These are phyloP conservation scores for Margaritispora aquatica DNA, from an alignment of 495 filamentous ascomycete species.

Conservation along the genomic window DNA sequence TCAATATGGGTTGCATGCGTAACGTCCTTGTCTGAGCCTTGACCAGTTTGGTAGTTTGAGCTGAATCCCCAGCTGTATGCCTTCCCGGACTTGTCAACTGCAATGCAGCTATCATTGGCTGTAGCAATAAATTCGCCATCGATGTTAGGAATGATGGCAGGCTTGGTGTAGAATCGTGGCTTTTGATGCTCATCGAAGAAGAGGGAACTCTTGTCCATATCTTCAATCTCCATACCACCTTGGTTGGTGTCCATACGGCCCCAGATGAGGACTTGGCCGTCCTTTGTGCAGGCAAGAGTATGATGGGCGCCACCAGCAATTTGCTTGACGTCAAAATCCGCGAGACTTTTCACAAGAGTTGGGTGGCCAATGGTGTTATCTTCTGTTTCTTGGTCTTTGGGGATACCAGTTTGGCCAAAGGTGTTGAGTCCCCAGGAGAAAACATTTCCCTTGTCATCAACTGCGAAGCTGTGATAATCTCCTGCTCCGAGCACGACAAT, in stretches of 20 bases:
- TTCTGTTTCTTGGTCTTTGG: constrained; percentile 51
- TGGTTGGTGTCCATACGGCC: constrained; percentile 62
- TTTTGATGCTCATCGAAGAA: constrained; percentile 37
- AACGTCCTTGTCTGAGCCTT: constrained; percentile 52
- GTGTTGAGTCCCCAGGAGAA: constrained; percentile 87
- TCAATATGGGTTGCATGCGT: constrained; percentile 53
- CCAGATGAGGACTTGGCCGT: constrained; percentile 61
- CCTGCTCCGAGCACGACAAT: constrained; percentile 53
- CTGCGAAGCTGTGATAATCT: constrained; percentile 70
- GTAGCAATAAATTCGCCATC: constrained; percentile 35
- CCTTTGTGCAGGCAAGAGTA: constrained; percentile 52
- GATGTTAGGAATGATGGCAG: constrained; percentile 35
- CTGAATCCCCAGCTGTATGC: constrained; percentile 70
- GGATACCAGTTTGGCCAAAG: constrained; percentile 67
- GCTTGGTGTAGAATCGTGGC: constrained; percentile 51
- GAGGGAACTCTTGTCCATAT: constrained; percentile 47
- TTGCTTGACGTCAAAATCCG: constrained; percentile 39
- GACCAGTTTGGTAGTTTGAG: constrained; percentile 60
- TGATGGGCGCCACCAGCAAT: constrained; percentile 67
- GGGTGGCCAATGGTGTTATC: constrained; percentile 55
- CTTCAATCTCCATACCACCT: constrained; percentile 46
- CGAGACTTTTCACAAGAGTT: constrained; percentile 53
- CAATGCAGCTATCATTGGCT: constrained; percentile 55
- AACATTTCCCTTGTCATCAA: constrained; percentile 63
- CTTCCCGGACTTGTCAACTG: constrained; percentile 49